Evolutionary conservation across 2,329 filamentous ascomycete genomes (phyloP).

Genomic region (Arthroderma sp.): DNA sequence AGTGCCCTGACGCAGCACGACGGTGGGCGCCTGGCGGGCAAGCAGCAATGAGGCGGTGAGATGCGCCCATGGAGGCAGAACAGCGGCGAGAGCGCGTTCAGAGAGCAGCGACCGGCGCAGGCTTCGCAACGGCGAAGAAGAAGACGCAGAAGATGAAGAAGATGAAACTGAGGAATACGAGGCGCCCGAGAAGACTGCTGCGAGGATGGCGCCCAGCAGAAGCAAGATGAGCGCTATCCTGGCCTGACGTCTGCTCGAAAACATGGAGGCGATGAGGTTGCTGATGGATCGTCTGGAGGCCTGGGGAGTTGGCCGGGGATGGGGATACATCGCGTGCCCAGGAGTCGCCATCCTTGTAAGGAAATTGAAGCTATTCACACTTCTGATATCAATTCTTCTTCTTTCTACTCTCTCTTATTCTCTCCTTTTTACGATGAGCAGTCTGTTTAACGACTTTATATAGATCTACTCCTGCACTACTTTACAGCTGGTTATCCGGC

Average conservation of each 20-base stretch:
- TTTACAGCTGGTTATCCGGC: no score
- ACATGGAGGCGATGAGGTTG: neutral
- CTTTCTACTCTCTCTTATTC: no score
- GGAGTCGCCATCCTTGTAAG: no score
- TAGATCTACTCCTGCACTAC: no score
- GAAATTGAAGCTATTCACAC: no score
- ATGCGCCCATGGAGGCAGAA: conserved; percentile 10
- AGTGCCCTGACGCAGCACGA: conserved; percentile 21
- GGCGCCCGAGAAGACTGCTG: neutral
- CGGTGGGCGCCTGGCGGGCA: conserved; percentile 11
- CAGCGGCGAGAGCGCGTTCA: conserved; percentile 4
- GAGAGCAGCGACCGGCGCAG: conserved; percentile 1
- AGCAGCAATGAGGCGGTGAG: conserved; percentile 5
- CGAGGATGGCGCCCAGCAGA: neutral
- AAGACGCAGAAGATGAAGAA: neutral
- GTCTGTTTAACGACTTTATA: no score
- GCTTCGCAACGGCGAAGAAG: neutral
- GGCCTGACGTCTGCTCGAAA: neutral
- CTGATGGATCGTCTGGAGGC: neutral
- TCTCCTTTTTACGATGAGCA: no score
- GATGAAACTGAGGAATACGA: neutral
- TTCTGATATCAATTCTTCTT: no score
- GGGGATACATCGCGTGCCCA: neutral
- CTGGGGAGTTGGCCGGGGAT: neutral
- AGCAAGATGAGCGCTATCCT: neutral